phyloP scores from a whole-genome alignment of 2,329 filamentous ascomycete species.

The Colletotrichum lindemuthianum region DNA sequence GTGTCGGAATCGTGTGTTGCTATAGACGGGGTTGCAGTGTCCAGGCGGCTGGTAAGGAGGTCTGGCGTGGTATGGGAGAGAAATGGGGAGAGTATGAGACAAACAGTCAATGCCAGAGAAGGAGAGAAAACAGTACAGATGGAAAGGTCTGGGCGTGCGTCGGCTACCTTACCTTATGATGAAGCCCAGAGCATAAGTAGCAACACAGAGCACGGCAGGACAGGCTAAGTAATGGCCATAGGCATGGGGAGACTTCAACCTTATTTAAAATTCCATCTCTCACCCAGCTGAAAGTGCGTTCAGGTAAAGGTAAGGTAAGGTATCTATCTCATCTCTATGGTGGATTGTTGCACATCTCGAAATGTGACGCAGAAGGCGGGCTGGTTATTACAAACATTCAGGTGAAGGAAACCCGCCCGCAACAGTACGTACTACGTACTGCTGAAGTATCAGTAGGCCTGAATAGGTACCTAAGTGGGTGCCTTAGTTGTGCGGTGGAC shows the following conservation, averaged over 20 bases:
- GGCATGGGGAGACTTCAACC: constrained; percentile 1
- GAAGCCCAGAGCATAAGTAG: not conserved
- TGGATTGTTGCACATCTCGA: constrained; percentile 19
- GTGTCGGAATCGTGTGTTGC: too few relatives aligned
- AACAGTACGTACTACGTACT: too few relatives aligned
- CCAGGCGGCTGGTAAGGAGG: constrained; percentile 17
- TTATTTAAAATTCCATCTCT: too few relatives aligned
- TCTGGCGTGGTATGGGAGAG: not conserved
- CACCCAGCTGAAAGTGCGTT: too few relatives aligned
- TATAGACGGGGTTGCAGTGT: not conserved
- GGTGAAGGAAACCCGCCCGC: too few relatives aligned
- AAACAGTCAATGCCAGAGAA: not conserved
- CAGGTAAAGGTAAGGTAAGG: not conserved
- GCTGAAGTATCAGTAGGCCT: too few relatives aligned
- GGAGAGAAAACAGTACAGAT: constrained; percentile 25
- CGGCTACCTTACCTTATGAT: not conserved
- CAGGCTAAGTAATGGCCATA: not conserved
- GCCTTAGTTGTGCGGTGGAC: too few relatives aligned
- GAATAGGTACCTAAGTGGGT: too few relatives aligned
- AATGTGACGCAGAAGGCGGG: constrained; percentile 27
- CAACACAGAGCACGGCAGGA: not conserved
- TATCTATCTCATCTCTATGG: constrained; percentile 15
- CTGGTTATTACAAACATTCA: not conserved
- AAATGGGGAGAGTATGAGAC: constrained; percentile 24
- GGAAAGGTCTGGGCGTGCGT: constrained; percentile 29